phyloP scores from a whole-genome alignment of 192 early-diverging fungal genomes.

The Coemansia javaensis region DNA sequence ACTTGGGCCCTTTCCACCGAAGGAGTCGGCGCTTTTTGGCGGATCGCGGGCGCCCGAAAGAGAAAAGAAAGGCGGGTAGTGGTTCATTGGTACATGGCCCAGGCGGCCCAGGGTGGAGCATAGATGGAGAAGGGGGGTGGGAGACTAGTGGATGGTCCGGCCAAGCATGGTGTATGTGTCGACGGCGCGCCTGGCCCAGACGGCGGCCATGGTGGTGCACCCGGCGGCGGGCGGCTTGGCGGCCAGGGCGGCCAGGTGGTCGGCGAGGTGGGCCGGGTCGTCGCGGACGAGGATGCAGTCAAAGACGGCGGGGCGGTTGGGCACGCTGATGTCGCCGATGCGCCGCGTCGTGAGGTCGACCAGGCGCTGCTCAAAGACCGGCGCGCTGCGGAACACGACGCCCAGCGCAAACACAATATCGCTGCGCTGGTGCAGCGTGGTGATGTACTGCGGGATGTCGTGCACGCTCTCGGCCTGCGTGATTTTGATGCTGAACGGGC shows the following conservation, averaged over 20 bases:
- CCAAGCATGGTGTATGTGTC: constrained; percentile 25
- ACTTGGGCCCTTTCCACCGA: no score
- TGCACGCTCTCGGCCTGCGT: constrained; percentile 35
- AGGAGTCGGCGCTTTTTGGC: no score
- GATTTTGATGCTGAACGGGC: constrained; percentile 27
- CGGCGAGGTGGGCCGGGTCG: constrained; percentile 2
- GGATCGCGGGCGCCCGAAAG: no score
- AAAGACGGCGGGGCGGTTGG: constrained; percentile 24
- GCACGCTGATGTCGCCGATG: constrained; percentile 5
- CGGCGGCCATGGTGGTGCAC: neutral
- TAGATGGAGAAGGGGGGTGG: constrained; percentile 1
- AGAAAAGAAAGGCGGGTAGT: no score
- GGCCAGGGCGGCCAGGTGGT: constrained; percentile 4
- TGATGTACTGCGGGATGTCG: constrained; percentile 26
- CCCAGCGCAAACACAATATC: constrained; percentile 42
- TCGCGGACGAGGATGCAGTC: constrained; percentile 41
- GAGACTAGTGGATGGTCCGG: constrained; percentile 7
- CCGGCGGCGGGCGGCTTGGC: neutral
- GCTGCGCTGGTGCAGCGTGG: constrained; percentile 23
- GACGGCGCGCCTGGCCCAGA: constrained; percentile 40
- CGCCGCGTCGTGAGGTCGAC: constrained; percentile 16
- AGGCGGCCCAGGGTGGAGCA: no score
- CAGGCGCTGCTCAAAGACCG: constrained; percentile 19
- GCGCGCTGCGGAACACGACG: constrained; percentile 15
- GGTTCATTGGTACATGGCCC: no score